Evolutionary conservation across 2,329 filamentous ascomycete genomes (phyloP), one percentile per base, ranked within the genome.

Genomic region (Sclerotinia minor): DNA sequence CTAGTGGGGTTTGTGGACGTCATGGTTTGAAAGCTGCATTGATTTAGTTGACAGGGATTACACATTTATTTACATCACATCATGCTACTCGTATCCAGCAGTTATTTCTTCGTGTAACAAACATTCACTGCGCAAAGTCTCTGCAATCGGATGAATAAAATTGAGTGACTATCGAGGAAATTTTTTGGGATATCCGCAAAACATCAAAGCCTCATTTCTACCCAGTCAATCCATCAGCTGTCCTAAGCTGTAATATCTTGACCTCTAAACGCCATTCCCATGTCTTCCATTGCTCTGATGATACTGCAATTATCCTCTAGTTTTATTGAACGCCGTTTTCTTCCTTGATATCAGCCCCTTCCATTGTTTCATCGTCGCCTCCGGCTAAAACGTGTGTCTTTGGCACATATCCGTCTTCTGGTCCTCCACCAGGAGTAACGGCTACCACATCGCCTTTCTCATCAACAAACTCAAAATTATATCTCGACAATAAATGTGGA

Each of bases 401-500:
- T 3, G 87, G 88, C 17, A 85, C 81, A 69, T 86, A 85, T 21
- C 77, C 76, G n/a, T 69, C 83, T 83, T 11, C 82, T 19, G 87
- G 83, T 1, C 84, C 85, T 2, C 86, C 83, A 7, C 93, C 92
- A 0, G 94, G 94, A 3, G 94, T 97, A 38, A 89, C 84, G 2
- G 93, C 92, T 29, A 94, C 91, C 8, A 96, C 89, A 67, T 96
- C 89, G 69, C 93, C 94, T 60, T 92, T 85, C 80, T 99, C 95
- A 78, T 99, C 92, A 55, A 98, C 90, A 75, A 97, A 98, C 77
- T 99, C 94, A 77, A 98, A 98, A 80, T 97, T 96, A 81, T 98
- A 99, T 66, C 93, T 86, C 71, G 93, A 97, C 15, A 99, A 86
- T 5, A 98, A 85, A 78, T 99, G 95, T 0, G 95, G 95, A 67